A percentile compares a stretch with the other conserved stretches of the same genome.
phyloP scores from a whole-genome alignment of 108 stramenopile species.

The Nannochloropsis salina region DNA sequence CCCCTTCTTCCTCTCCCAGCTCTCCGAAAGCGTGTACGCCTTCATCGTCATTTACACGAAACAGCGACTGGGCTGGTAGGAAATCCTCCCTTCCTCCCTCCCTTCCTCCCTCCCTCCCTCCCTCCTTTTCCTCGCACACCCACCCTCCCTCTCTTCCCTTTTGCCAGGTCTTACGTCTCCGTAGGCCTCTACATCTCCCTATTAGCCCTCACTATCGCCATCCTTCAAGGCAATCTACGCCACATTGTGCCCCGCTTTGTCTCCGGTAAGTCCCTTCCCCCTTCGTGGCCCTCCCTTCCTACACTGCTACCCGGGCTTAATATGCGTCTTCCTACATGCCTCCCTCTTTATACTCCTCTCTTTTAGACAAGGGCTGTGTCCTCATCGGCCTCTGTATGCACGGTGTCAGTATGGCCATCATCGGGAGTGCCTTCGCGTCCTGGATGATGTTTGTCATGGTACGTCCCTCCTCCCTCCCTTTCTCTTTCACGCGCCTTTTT shows the following conservation, averaged over 20 bases:
- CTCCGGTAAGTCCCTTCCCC: background rate
- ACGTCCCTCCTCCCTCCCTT: background rate
- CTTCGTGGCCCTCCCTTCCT: background rate
- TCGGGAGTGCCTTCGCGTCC: background rate
- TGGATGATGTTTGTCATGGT: conserved; percentile 6
- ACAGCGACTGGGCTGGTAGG: background rate
- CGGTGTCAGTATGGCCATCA: background rate
- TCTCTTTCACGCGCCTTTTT: background rate
- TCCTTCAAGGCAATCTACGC: background rate
- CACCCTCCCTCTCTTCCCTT: background rate
- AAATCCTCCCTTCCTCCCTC: background rate
- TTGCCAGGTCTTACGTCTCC: background rate
- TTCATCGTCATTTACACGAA: background rate
- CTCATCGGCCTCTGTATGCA: background rate
- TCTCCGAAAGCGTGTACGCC: background rate
- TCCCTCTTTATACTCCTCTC: background rate
- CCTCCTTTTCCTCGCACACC: background rate
- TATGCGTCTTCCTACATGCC: background rate
- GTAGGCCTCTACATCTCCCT: background rate
- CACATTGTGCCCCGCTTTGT: background rate
- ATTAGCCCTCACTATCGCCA: background rate
- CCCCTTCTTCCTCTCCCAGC: background rate
- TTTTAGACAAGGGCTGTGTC: background rate
- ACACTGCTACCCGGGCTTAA: background rate
- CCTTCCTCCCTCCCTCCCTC: background rate